Evolutionary conservation across 73 alveolate species (phyloP), one percentile per base, ranked within the genome.

Genomic region (Stentor coeruleus): DNA sequence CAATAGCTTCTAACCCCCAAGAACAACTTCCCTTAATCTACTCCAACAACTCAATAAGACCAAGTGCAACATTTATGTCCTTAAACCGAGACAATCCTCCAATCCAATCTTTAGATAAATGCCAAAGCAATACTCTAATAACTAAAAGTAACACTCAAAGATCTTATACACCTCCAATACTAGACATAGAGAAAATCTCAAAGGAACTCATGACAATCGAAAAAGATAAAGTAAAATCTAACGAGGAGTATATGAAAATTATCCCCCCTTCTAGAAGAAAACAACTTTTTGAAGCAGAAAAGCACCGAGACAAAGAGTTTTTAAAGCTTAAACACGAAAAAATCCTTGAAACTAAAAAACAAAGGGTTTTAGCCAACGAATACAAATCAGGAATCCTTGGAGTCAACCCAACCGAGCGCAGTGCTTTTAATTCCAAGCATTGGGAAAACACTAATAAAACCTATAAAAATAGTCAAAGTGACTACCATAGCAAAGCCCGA

Each of bases 281-380:
- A 66, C 79, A 66, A 2, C 39, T 66, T 2, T 66, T 20, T 66
- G 79, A 66, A 31, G 79, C 79, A 28, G 79, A 20, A 1, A 66
- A 66, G 33, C 37, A 66, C 33, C n/a, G 79, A 66, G 39, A 66
- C 11, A 26, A 26, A 66, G 79, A 66, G 37, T 66, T 28, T 33
- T 20, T 20, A 33, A 66, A 66, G 33, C 37, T 66, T 20, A 66
- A 66, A 66, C n/a, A 66, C 33, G 79, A 66, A 33, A 66, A 31
- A 31, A 20, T 66, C 37, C 26, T 3, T 37, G 37, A 20, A 20
- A 66, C 37, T 31, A 66, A 66, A 66, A 0, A 66, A 33, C 26
- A 66, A 26, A 66, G 79, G 39, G 33, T 66, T 2, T 11, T 66
- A 28, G 0, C 79, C 11, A 66, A 66, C 33, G 79, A 20, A 40